These are phyloP conservation scores for Corynascus novoguineensis DNA, from an alignment of 495 filamentous ascomycete species.

Conservation along the genomic window DNA sequence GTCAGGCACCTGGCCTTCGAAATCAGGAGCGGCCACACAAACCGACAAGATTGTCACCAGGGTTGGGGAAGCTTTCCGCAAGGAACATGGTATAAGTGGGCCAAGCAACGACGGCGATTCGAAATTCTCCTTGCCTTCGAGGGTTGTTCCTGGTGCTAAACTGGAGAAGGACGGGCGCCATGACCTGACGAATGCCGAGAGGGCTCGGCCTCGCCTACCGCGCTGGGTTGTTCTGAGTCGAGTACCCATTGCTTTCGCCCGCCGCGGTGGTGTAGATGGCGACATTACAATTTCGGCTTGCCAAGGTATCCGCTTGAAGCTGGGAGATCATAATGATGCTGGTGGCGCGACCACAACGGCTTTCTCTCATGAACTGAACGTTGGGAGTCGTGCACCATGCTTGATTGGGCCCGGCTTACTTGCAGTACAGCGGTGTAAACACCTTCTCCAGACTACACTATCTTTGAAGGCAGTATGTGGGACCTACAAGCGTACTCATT, in stretches of 20 bases:
- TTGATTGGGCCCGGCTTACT: no score
- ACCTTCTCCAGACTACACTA: no score
- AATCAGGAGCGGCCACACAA: neutral
- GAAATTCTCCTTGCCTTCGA: neutral
- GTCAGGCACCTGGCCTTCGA: neutral
- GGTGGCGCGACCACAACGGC: neutral
- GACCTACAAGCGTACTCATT: no score
- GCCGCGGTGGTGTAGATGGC: neutral
- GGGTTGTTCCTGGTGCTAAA: neutral
- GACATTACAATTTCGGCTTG: neutral
- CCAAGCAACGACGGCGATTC: neutral
- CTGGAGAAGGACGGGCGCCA: neutral
- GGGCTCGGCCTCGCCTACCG: neutral
- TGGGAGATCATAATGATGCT: neutral
- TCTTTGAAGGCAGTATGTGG: no score
- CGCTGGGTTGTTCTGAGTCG: neutral
- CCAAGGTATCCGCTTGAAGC: neutral
- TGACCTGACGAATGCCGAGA: neutral
- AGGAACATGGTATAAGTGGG: neutral
- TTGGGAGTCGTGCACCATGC: no score
- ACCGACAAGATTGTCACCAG: neutral
- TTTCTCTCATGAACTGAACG: no score
- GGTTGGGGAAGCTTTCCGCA: neutral
- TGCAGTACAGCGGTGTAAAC: no score
- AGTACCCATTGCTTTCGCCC: neutral